Conservation (phyloP, 78 protist species). For the Protostelium mycophagum region DNA sequence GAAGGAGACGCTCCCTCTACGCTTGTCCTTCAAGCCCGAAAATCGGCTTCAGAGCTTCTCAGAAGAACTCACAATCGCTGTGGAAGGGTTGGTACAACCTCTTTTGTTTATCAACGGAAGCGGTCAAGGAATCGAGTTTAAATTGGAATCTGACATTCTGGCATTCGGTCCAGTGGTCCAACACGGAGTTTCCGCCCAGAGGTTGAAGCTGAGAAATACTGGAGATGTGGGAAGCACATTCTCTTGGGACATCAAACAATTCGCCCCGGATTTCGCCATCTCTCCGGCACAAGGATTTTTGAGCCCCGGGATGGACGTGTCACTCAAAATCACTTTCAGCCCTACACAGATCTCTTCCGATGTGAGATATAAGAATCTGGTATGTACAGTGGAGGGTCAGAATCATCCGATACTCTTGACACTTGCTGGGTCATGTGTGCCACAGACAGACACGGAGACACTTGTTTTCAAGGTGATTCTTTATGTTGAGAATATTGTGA, state of each 20-base stretch:
- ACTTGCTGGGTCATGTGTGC: conserved; percentile 45
- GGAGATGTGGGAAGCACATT: conserved; percentile 70
- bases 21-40: conserved; percentile 21
- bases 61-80: background rate
- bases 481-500: background rate
- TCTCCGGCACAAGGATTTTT: conserved; percentile 43
- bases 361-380: conserved; percentile 8
- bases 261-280: conserved; percentile 36
- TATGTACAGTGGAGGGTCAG: conserved; percentile 11
- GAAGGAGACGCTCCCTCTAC: background rate
- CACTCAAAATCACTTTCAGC: conserved; percentile 37
- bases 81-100: conserved; percentile 3
- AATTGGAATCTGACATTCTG: conserved; percentile 36
- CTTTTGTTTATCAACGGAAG: conserved; percentile 53
- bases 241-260: conserved; percentile 6
- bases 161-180: conserved; percentile 65
- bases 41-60: conserved; percentile 28
- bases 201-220: conserved; percentile 42
- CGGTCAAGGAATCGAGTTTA: conserved; percentile 54
- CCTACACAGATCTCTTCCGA: conserved; percentile 15
- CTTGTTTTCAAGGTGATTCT: background rate
- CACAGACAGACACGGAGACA: conserved; percentile 1
- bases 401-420: conserved; percentile 17
- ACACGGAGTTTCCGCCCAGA: conserved; percentile 13
- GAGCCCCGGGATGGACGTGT: conserved; percentile 49